phyloP scores from a whole-genome alignment of 1,284 basidiomycete genomes.

The Mycena sp. region DNA sequence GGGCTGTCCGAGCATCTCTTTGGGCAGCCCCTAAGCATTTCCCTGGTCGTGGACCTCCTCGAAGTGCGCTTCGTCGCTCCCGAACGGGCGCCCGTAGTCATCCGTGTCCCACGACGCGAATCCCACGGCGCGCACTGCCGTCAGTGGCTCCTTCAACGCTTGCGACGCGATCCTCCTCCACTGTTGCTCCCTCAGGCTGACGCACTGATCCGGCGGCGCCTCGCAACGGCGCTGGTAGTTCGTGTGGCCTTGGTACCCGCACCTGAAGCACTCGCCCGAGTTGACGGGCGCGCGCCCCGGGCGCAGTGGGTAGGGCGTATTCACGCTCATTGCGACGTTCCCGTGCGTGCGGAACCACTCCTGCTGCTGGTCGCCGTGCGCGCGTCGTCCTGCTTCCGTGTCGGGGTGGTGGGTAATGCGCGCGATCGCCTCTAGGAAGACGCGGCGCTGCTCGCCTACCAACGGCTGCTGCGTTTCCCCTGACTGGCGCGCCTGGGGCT shows the following conservation, averaged over 20 bases:
- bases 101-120: not conserved
- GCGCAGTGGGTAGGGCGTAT: constrained; percentile 13
- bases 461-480: not conserved
- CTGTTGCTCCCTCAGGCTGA: not conserved
- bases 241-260: not conserved
- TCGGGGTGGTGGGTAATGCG: not conserved
- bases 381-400: not conserved
- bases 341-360: not conserved
- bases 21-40: constrained; percentile 24
- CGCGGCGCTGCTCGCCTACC: no score
- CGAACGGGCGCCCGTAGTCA: not conserved
- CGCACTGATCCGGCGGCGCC: not conserved
- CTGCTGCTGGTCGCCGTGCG: constrained; percentile 1
- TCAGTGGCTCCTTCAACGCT: not conserved
- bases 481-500: no score
- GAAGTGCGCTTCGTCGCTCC: not conserved
- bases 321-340: not conserved
- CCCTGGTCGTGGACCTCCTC: constrained; percentile 5
- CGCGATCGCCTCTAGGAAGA: no score
- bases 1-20: constrained; percentile 16
- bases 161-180: not conserved
- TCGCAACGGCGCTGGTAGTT: not conserved
- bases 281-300: no score
- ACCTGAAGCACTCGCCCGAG: constrained; percentile 12
- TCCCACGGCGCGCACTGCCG: not conserved